Evolutionary conservation across 1,139 yeast genomes (phyloP).

Genomic region (Suzukiozyma palmioleophila): DNA sequence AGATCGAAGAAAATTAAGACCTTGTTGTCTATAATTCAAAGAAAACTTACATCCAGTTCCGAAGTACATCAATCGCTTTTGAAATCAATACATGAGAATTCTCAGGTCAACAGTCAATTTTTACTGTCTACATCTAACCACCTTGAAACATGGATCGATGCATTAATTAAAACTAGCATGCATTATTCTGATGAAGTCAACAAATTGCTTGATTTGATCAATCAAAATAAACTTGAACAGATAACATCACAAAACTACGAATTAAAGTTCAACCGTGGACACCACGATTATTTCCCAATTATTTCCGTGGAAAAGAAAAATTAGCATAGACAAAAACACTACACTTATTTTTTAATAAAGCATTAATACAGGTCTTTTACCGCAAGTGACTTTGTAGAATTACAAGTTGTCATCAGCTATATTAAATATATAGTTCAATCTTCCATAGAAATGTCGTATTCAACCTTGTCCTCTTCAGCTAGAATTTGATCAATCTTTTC

Average conservation of each 20-base stretch:
- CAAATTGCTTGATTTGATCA: constrained; percentile 5
- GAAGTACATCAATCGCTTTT: constrained; percentile 2
- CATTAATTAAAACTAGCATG: not conserved
- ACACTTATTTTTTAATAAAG: too few species aligned
- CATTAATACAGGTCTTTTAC: too few species aligned
- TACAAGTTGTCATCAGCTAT: too few species aligned
- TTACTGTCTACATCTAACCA: constrained; percentile 3
- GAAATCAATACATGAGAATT: constrained; percentile 8
- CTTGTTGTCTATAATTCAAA: not conserved
- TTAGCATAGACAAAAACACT: too few species aligned
- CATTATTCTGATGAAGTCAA: constrained; percentile 6
- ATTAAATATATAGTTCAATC: constrained; percentile 2
- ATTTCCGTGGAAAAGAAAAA: constrained; percentile 14
- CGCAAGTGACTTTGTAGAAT: too few species aligned
- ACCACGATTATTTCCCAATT: constrained; percentile 40
- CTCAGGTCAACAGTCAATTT: constrained; percentile 9
- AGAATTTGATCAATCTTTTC: constrained; percentile 33
- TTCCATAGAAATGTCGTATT: constrained; percentile 28
- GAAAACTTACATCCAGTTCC: not conserved
- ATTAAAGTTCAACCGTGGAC: constrained; percentile 21
- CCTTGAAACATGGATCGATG: constrained; percentile 1
- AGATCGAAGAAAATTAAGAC: not conserved
- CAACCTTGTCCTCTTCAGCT: constrained; percentile 40
- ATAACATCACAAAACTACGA: constrained; percentile 11
- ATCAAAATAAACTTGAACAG: constrained; percentile 5